Conservation (phyloP, 768 basidiomycete species). For the Sistotremastrum suecicum region DNA sequence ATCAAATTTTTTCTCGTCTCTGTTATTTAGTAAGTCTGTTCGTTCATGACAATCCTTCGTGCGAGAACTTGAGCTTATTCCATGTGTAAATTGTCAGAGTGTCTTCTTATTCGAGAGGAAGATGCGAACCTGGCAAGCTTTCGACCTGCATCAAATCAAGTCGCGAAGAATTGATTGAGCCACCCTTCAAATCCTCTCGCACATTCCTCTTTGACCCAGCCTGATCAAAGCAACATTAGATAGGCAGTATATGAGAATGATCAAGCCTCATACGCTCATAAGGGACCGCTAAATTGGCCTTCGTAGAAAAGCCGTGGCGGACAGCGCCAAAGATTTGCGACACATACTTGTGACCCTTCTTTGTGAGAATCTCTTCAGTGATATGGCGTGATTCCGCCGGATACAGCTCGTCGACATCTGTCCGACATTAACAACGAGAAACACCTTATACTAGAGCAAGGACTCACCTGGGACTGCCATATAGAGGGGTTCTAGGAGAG, state of each 20-base stretch:
- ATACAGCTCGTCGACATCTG: conserved; percentile 45
- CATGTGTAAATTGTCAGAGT: no score
- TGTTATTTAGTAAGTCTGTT: no score
- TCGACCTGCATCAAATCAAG: no score
- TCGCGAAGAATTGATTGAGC: conserved; percentile 30
- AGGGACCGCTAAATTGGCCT: conserved; percentile 17
- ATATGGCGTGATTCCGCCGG: conserved; percentile 34
- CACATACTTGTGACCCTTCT: conserved; percentile 36
- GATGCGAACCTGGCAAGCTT: no score
- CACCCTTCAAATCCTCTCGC: conserved; percentile 35
- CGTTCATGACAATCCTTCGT: no score
- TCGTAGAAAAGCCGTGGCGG: conserved; percentile 22
- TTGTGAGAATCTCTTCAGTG: conserved; percentile 41
- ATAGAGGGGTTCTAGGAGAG: conserved; percentile 8
- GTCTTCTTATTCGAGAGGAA: no score
- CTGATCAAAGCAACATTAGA: conserved; percentile 15
- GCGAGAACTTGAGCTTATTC: no score
- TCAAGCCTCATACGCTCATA: conserved; percentile 20
- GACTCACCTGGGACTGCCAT: conserved; percentile 6
- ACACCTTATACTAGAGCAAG: no score
- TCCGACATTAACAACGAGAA: no score
- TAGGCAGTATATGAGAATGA: no score
- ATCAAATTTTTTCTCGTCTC: no score
- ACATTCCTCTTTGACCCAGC: conserved; percentile 50
- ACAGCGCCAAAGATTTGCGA: conserved; percentile 41